Evolutionary conservation across 495 filamentous ascomycete species (phyloP), one percentile per base, ranked within the genome.

Genomic region (Rhypophila decipiens): DNA sequence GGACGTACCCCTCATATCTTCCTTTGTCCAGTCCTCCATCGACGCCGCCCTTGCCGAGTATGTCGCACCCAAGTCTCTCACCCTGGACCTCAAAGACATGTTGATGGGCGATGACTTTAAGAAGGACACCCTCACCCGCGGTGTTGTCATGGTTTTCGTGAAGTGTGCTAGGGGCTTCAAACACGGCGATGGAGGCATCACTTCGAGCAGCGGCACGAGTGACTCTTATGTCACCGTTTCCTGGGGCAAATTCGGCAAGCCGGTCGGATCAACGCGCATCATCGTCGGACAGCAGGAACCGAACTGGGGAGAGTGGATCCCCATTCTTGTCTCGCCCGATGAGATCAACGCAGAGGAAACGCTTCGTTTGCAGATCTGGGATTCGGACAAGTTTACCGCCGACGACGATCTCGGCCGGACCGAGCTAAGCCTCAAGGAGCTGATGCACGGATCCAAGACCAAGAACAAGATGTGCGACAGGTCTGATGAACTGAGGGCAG

Each of bases 231-330:
- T 87, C 21, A 78, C 74, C 9, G 78, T 86, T 13, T 83, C 79
- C 9, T 88, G 85, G 80, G 82, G 79, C 13, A 88, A 87, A 50
- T 86, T 86, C 55, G 80, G 82, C 39, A 87, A 87, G 51, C 80
- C 84, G 29, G 63, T 82, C 38, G 72, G 59, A 45, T 79, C 77
- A 35, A 87, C 73, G 24, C 80, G 75, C 58, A 78, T 90, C 55
- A 79, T 78, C 53, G 64, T 70, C 17, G 60, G 70, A n/a, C 75
- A 84, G 12, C 75, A 83, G 60, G 61, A 85, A 36, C 85, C 85
- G 0, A 69, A 68, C 34, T 88, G 83, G 82, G 69, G 85, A 37
- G 85, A 88, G 61, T 84, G 76, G 45, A 74, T 77, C 5, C 79
- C 72, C 33, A 54, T 88, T 3, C 66, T 87, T 1, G 80, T 88